Evolutionary conservation across 1,284 basidiomycete genomes (phyloP).

Genomic region (Abortiporus biennis): DNA sequence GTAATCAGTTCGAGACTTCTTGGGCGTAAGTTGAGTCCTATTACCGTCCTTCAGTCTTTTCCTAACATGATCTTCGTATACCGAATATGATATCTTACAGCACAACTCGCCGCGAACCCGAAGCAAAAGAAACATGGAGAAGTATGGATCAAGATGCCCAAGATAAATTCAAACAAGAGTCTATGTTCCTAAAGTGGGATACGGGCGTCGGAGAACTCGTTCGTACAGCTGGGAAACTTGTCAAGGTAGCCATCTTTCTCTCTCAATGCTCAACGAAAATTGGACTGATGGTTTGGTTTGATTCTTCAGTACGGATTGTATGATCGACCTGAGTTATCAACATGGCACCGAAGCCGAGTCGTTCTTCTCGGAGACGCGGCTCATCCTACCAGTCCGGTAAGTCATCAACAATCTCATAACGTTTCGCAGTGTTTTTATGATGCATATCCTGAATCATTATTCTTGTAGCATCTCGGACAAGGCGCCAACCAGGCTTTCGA

Average conservation of each 20-base stretch:
- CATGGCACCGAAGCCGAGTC: constrained; percentile 34
- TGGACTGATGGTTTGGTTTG: not conserved
- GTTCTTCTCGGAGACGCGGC: constrained; percentile 29
- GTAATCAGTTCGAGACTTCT: constrained; percentile 25
- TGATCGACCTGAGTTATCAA: constrained; percentile 35
- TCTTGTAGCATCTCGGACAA: constrained; percentile 38
- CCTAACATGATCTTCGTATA: too few species aligned
- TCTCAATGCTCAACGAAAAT: not conserved
- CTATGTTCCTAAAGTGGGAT: constrained; percentile 25
- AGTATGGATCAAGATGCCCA: constrained; percentile 27
- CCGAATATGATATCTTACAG: constrained; percentile 15
- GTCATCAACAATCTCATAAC: constrained; percentile 4
- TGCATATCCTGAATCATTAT: constrained; percentile 6
- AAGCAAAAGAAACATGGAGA: constrained; percentile 38
- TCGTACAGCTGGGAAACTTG: constrained; percentile 26
- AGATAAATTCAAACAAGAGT: constrained; percentile 25
- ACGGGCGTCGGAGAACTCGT: constrained; percentile 33
- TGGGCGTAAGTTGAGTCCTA: constrained; percentile 34
- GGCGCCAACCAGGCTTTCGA: constrained; percentile 45
- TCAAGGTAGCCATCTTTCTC: constrained; percentile 27
- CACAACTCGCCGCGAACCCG: constrained; percentile 30
- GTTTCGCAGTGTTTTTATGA: not conserved
- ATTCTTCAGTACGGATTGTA: constrained; percentile 37
- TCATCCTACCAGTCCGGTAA: constrained; percentile 29
- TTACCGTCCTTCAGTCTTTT: not conserved